A percentile compares a stretch with the other conserved stretches of the same genome.
Evolutionary conservation across 2,329 filamentous ascomycete species (phyloP).

Genomic region (Aspergillus jensenii): DNA sequence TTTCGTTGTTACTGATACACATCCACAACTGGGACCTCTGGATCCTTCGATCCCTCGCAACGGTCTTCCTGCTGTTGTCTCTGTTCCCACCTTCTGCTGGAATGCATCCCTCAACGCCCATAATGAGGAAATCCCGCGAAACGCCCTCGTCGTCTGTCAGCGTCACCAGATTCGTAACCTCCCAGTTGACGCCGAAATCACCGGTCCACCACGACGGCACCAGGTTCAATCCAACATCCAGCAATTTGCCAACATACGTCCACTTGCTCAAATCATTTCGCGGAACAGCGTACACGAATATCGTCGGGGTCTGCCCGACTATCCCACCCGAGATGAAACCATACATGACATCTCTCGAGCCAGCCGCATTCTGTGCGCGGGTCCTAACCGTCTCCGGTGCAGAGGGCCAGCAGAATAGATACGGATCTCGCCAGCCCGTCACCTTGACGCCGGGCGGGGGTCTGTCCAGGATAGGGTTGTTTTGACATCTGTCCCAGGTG

Average conservation of each 20-base stretch:
- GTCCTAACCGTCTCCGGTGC: conserved; percentile 16
- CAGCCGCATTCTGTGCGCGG: neutral
- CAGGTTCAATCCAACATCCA: conserved; percentile 42
- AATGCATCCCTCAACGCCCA: conserved; percentile 48
- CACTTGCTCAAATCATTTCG: conserved; percentile 43
- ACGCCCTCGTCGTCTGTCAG: conserved; percentile 33
- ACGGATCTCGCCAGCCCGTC: conserved; percentile 47
- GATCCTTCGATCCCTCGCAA: conserved; percentile 21
- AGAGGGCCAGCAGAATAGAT: conserved; percentile 30
- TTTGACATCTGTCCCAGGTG: conserved; percentile 35
- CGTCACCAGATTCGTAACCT: conserved; percentile 50
- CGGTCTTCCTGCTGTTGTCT: neutral
- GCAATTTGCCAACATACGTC: conserved; percentile 47
- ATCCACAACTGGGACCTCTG: conserved; percentile 47
- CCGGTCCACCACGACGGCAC: conserved; percentile 48
- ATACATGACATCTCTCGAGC: conserved; percentile 33
- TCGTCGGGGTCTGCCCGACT: conserved; percentile 41
- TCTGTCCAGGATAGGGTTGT: conserved; percentile 40
- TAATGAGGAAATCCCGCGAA: conserved; percentile 44
- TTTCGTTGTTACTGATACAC: conserved; percentile 31
- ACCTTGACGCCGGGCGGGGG: conserved; percentile 35
- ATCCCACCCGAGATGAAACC: conserved; percentile 53
- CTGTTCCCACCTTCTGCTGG: neutral
- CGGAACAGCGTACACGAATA: conserved; percentile 49
- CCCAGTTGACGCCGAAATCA: conserved; percentile 54